A percentile compares a stretch with the other conserved stretches of the same genome.
Conservation (phyloP, 805 yeast species). For the Myxozyma udenii region DNA sequence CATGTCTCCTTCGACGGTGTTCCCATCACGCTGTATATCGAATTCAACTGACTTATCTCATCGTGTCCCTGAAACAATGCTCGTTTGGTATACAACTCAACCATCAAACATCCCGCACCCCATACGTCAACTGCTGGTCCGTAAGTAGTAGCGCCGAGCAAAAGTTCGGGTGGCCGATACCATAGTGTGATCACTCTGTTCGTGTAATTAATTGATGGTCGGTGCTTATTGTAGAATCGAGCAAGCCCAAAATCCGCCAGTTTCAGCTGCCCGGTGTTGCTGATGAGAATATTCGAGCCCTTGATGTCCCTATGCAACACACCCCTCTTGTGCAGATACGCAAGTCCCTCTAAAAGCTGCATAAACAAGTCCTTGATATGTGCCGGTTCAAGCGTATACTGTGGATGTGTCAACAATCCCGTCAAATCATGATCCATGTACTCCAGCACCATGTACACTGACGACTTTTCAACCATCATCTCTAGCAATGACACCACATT, state of each 20-base stretch:
- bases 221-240: slow-evolving; percentile 39
- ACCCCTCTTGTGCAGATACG: slow-evolving; percentile 65
- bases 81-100: slow-evolving; percentile 69
- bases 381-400: slow-evolving; percentile 56
- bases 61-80: slow-evolving; percentile 87
- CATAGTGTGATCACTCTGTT: slow-evolving; percentile 93
- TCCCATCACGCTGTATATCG: slow-evolving; percentile 81
- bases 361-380: slow-evolving; percentile 79
- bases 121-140: slow-evolving; percentile 91
- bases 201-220: slow-evolving; percentile 70
- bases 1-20: slow-evolving; percentile 70
- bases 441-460: slow-evolving; percentile 85
- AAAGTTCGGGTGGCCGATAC: slow-evolving; percentile 95
- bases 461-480: slow-evolving; percentile 76
- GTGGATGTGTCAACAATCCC: slow-evolving; percentile 77
- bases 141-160: slow-evolving; percentile 86
- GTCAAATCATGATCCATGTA: slow-evolving; percentile 92
- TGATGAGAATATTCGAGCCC: slow-evolving; percentile 89
- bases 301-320: slow-evolving; percentile 87
- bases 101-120: slow-evolving; percentile 91
- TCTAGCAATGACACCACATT: slow-evolving; percentile 80
- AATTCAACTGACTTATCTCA: slow-evolving; percentile 76
- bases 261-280: slow-evolving; percentile 70
- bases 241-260: slow-evolving; percentile 97
- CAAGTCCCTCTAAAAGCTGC: slow-evolving; percentile 76